phyloP scores from a whole-genome alignment of 2,329 filamentous ascomycete genomes.

The Ceratocystis albifundus region DNA sequence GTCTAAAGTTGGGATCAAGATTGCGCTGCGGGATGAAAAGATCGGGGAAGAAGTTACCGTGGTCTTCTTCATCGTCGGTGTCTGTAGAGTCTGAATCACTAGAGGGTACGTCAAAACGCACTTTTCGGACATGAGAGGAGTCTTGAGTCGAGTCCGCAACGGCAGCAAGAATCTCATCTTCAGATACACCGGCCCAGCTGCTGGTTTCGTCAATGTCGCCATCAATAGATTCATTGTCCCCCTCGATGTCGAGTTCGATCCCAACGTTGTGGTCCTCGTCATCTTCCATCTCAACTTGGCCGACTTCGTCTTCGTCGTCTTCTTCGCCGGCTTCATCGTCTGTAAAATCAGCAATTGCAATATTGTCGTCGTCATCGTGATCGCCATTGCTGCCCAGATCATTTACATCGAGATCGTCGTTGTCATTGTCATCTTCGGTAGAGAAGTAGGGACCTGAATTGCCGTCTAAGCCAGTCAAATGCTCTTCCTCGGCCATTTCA shows the following conservation, averaged over 20 bases:
- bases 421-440: slow-evolving; percentile 32
- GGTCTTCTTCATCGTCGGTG: slow-evolving; percentile 38
- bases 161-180: slow-evolving; percentile 29
- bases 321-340: slow-evolving; percentile 18
- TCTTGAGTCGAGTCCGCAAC: slow-evolving; percentile 39
- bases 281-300: slow-evolving; percentile 3
- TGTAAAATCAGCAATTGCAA: slow-evolving; percentile 22
- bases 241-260: neutral
- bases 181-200: slow-evolving; percentile 17
- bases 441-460: slow-evolving; percentile 34
- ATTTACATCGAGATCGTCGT: slow-evolving; percentile 32
- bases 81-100: slow-evolving; percentile 55
- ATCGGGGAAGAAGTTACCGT: slow-evolving; percentile 59
- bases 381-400: slow-evolving; percentile 29
- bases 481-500: slow-evolving; percentile 64
- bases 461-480: slow-evolving; percentile 46
- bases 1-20: slow-evolving; percentile 59
- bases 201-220: slow-evolving; percentile 20
- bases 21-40: slow-evolving; percentile 67
- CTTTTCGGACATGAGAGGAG: slow-evolving; percentile 44
- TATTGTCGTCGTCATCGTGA: slow-evolving; percentile 31
- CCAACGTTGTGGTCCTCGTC: slow-evolving; percentile 30
- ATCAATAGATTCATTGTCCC: slow-evolving; percentile 17
- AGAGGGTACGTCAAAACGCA: slow-evolving; percentile 59
- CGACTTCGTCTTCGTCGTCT: slow-evolving; percentile 17